Evolutionary conservation across 2,329 filamentous ascomycete genomes (phyloP).

Genomic region (Alternaria atra): DNA sequence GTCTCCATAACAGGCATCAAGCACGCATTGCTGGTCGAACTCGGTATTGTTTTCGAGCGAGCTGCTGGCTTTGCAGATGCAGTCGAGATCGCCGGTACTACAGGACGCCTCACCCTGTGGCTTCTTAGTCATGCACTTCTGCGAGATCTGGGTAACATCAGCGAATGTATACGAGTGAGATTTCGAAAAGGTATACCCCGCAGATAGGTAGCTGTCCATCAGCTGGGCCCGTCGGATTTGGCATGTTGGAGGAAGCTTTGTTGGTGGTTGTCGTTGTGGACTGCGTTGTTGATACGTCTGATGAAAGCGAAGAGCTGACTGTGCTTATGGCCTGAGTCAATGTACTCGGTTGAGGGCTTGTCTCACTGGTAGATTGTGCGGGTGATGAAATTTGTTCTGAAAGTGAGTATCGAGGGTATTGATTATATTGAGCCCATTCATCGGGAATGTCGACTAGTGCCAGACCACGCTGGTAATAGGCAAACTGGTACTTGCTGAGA

Average conservation of each 20-base stretch:
- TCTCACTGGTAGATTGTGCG: not conserved
- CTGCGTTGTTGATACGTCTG: not conserved
- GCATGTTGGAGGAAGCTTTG: not conserved
- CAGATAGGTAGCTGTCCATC: slow-evolving; percentile 19
- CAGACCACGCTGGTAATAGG: not conserved
- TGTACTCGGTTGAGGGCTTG: not conserved
- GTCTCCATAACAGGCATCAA: slow-evolving; percentile 20
- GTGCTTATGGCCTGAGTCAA: not conserved
- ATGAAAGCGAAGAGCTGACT: not conserved
- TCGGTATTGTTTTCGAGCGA: slow-evolving; percentile 20
- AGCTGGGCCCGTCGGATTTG: not conserved
- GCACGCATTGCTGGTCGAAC: slow-evolving; percentile 24
- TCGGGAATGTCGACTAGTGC: slow-evolving; percentile 4
- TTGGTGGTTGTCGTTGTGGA: not conserved
- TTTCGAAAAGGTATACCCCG: not conserved
- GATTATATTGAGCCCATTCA: slow-evolving; percentile 15
- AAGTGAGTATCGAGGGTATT: not conserved
- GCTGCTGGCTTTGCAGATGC: slow-evolving; percentile 27
- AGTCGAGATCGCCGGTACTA: slow-evolving; percentile 16
- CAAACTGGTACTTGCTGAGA: slow-evolving; percentile 6
- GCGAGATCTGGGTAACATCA: slow-evolving; percentile 12
- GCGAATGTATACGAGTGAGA: not conserved
- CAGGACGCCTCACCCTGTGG: slow-evolving; percentile 12
- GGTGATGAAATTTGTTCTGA: not conserved
- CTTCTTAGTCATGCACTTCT: slow-evolving; percentile 17